Percentiles rank a stretch among this genome's conserved stretches.
Evolutionary conservation across 2,329 filamentous ascomycete species (phyloP).

Genomic region (Fusarium tricinctum): DNA sequence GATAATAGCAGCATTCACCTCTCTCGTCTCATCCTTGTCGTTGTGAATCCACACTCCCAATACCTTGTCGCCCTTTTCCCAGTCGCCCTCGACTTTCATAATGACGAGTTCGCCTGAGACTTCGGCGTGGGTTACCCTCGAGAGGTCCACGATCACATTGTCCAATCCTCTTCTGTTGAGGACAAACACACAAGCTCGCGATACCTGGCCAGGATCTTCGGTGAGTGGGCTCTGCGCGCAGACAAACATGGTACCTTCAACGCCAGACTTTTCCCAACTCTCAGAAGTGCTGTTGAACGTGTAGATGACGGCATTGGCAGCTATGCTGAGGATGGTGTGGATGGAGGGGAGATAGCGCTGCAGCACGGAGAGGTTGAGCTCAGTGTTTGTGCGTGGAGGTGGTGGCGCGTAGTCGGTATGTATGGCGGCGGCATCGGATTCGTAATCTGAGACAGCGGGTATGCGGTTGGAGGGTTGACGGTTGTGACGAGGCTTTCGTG

Average conservation of each 20-base stretch:
- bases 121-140: constrained; percentile 73
- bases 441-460: constrained; percentile 70
- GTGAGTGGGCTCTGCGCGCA: constrained; percentile 71
- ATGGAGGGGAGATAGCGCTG: constrained; percentile 84
- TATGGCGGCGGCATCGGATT: constrained; percentile 71
- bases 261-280: constrained; percentile 86
- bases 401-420: constrained; percentile 59
- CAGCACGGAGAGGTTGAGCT: constrained; percentile 89
- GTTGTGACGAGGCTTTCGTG: constrained; percentile 58
- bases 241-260: constrained; percentile 92
- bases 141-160: constrained; percentile 78
- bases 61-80: constrained; percentile 57
- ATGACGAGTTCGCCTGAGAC: constrained; percentile 69
- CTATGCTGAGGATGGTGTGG: constrained; percentile 80
- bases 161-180: constrained; percentile 79
- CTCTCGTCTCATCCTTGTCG: constrained; percentile 61
- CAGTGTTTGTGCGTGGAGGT: constrained; percentile 79
- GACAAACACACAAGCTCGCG: constrained; percentile 74
- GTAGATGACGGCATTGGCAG: constrained; percentile 89
- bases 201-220: constrained; percentile 52
- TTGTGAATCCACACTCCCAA: constrained; percentile 70
- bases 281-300: constrained; percentile 75
- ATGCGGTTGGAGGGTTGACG: constrained; percentile 59
- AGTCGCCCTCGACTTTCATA: constrained; percentile 57
- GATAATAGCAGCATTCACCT: constrained; percentile 59